A percentile compares a stretch with the other conserved stretches of the same genome.
Evolutionary conservation across 148 eudicot species (phyloP).

Genomic region (Vaccinium vitisidaea): DNA sequence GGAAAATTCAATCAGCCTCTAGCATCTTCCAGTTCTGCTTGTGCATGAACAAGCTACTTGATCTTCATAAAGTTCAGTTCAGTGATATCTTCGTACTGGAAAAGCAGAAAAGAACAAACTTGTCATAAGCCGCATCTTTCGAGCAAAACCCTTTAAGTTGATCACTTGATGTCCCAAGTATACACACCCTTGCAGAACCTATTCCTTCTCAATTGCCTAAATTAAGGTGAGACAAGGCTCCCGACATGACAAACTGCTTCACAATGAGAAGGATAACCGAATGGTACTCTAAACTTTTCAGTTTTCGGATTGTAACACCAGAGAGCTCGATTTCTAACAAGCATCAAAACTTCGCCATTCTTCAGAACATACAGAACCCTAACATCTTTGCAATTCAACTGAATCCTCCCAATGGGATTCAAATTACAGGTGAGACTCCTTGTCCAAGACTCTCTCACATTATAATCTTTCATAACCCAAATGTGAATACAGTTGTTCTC

Average conservation of each 20-base stretch:
- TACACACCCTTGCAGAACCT: background rate
- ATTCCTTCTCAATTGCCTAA: background rate
- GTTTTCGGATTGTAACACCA: background rate
- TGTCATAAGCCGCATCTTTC: background rate
- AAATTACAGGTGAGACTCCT: background rate
- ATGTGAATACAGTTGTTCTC: background rate
- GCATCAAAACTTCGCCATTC: background rate
- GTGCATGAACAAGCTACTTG: background rate
- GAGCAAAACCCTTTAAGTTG: background rate
- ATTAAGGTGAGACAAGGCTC: background rate
- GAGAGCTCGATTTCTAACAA: background rate
- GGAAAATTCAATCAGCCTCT: background rate
- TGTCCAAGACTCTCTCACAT: conserved; percentile 6
- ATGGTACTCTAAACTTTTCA: background rate
- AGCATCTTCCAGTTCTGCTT: background rate
- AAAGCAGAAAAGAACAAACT: background rate
- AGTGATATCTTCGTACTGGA: background rate
- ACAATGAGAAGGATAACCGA: conserved; percentile 2
- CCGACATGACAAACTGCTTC: background rate
- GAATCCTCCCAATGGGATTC: background rate
- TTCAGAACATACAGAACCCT: background rate
- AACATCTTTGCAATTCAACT: no score
- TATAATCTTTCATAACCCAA: conserved; percentile 9
- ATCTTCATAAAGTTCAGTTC: no score
- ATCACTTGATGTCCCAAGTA: no score